Evolutionary conservation across 176 grass and related monocot species (phyloP).

Genomic region (Triticum monococcum): DNA sequence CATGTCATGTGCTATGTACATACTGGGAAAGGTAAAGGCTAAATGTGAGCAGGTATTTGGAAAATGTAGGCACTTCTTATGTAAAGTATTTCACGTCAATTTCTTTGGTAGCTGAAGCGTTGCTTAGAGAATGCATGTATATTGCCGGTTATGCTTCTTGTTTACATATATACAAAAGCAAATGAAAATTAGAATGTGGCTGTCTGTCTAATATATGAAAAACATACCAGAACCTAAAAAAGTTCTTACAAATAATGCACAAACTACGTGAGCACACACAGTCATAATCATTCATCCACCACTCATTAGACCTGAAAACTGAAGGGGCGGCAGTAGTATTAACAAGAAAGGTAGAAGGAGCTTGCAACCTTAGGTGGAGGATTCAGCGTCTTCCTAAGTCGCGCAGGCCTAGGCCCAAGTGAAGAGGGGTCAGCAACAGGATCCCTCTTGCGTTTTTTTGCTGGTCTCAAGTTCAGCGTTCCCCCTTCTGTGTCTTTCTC

Average conservation of each 20-base stretch:
- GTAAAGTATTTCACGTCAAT: neutral
- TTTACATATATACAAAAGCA: neutral
- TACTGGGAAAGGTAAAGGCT: no score
- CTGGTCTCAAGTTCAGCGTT: neutral
- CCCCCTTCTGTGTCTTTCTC: neutral
- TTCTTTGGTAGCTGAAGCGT: neutral
- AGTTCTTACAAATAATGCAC: neutral
- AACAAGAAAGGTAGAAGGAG: neutral
- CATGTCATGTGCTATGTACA: neutral
- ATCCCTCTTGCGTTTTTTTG: neutral
- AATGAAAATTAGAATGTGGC: neutral
- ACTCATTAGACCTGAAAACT: neutral
- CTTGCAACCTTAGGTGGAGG: neutral
- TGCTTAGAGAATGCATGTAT: neutral
- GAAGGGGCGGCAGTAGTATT: neutral
- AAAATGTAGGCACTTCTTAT: neutral
- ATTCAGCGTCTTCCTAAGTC: neutral
- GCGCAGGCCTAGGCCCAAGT: neutral
- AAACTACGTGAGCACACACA: neutral
- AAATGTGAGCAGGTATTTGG: neutral
- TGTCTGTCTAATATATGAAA: neutral
- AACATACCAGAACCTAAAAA: neutral
- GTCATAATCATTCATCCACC: neutral
- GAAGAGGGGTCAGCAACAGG: conserved; percentile 24
- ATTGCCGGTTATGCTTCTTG: neutral